phyloP scores from a whole-genome alignment of 352 stramenopile species.

The Pythium myriotylum region DNA sequence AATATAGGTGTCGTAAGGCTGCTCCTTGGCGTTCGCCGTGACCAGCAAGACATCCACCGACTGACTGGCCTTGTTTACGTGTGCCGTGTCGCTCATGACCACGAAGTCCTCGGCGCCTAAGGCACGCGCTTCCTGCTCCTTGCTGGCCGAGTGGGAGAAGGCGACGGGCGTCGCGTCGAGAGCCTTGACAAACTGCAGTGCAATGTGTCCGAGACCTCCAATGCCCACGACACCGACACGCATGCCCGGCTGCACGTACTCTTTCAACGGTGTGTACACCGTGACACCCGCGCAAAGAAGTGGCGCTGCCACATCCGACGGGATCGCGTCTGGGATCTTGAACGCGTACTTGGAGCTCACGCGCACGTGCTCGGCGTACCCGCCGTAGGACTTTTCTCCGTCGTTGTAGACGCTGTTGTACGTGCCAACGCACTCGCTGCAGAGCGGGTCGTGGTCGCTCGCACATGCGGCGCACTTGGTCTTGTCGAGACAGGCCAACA shows the following conservation, averaged over 20 bases:
- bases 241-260: background rate
- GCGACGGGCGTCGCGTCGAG: background rate
- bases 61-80: background rate
- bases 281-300: slow-evolving; percentile 80
- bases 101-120: background rate
- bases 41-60: slow-evolving; percentile 73
- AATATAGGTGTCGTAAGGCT: slow-evolving; percentile 52
- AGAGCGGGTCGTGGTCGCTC: slow-evolving; percentile 14
- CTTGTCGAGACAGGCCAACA: slow-evolving; percentile 20
- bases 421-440: slow-evolving; percentile 13
- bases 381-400: slow-evolving; percentile 22
- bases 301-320: slow-evolving; percentile 37
- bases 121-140: background rate
- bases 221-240: background rate
- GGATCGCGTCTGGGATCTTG: slow-evolving; percentile 29
- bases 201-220: background rate
- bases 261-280: slow-evolving; percentile 42
- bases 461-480: slow-evolving; percentile 13
- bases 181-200: slow-evolving; percentile 33
- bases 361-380: slow-evolving; percentile 32
- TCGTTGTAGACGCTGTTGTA: slow-evolving; percentile 24
- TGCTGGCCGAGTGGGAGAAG: background rate
- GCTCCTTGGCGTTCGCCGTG: slow-evolving; percentile 58
- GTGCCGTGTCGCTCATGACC: background rate
- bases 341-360: slow-evolving; percentile 25